Conservation (phyloP, 2,329 filamentous ascomycete species). For the Fusarium nelsonii region DNA sequence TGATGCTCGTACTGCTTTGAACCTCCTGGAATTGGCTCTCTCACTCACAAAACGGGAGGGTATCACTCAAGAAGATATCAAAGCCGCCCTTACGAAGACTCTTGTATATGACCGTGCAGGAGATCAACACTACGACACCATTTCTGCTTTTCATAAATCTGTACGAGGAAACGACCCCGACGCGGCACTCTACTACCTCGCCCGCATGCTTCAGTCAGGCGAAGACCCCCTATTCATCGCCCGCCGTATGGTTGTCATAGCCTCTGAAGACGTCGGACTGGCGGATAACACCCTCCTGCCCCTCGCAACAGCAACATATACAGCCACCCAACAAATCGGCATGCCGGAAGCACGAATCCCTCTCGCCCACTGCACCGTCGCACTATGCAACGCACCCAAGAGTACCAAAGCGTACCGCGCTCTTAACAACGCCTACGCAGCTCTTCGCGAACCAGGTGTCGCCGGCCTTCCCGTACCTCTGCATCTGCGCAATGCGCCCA, state of each 20-base stretch:
- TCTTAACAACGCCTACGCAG: constrained; percentile 82
- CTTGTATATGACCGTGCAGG: constrained; percentile 94
- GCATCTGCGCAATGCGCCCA: constrained; percentile 92
- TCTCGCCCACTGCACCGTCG: constrained; percentile 86
- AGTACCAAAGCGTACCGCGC: constrained; percentile 88
- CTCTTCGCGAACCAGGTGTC: constrained; percentile 84
- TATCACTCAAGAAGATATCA: constrained; percentile 82
- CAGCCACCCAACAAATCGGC: constrained; percentile 90
- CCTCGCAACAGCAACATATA: constrained; percentile 87
- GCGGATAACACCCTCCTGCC: constrained; percentile 87
- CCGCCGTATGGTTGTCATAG: constrained; percentile 92
- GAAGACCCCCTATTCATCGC: constrained; percentile 95
- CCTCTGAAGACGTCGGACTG: constrained; percentile 91
- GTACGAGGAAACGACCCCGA: constrained; percentile 89
- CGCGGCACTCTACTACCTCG: constrained; percentile 92
- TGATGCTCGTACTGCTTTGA: constrained; percentile 91
- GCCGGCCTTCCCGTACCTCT: constrained; percentile 85
- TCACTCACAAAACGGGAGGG: constrained; percentile 70
- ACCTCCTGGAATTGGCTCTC: constrained; percentile 90
- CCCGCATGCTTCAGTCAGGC: constrained; percentile 93
- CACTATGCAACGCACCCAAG: constrained; percentile 84
- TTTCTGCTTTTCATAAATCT: constrained; percentile 96
- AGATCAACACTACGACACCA: constrained; percentile 97
- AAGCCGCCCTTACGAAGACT: constrained; percentile 87
- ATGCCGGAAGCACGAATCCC: constrained; percentile 96